phyloP scores from a whole-genome alignment of 495 filamentous ascomycete species.

The Neurospora pannonica region DNA sequence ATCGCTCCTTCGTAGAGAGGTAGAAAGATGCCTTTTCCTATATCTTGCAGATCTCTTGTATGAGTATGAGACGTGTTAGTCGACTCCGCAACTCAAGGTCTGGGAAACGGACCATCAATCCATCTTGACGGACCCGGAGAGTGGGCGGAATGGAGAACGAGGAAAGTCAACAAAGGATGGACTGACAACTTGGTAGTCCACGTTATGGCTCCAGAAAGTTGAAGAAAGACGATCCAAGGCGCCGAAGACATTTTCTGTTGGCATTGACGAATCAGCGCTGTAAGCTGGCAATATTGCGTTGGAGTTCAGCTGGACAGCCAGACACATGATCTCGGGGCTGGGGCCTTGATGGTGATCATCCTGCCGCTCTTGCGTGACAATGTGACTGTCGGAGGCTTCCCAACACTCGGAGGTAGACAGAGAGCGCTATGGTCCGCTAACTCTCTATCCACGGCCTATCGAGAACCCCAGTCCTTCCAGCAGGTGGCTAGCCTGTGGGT shows the following conservation, averaged over 20 bases:
- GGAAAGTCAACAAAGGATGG: neutral
- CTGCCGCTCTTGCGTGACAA: neutral
- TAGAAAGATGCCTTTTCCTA: neutral
- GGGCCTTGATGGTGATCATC: neutral
- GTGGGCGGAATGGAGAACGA: neutral
- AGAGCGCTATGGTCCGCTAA: too few species aligned
- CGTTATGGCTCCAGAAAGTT: neutral
- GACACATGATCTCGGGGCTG: neutral
- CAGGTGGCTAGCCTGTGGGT: neutral
- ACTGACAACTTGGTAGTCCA: neutral
- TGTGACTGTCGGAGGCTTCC: neutral
- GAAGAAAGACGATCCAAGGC: neutral
- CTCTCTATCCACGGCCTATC: neutral
- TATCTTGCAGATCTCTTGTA: neutral
- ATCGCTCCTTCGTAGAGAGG: too few species aligned
- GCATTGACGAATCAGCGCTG: neutral
- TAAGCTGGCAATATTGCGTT: neutral
- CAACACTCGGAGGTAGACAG: too few species aligned
- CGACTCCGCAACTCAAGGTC: neutral
- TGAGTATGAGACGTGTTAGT: neutral
- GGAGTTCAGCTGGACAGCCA: neutral
- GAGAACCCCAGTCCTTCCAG: conserved; percentile 3
- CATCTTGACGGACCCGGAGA: too few species aligned
- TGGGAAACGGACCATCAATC: neutral
- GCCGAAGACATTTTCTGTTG: neutral